Evolutionary conservation across 202 grass and related monocot species (phyloP).

Genomic region (Saccharum hybrid): DNA sequence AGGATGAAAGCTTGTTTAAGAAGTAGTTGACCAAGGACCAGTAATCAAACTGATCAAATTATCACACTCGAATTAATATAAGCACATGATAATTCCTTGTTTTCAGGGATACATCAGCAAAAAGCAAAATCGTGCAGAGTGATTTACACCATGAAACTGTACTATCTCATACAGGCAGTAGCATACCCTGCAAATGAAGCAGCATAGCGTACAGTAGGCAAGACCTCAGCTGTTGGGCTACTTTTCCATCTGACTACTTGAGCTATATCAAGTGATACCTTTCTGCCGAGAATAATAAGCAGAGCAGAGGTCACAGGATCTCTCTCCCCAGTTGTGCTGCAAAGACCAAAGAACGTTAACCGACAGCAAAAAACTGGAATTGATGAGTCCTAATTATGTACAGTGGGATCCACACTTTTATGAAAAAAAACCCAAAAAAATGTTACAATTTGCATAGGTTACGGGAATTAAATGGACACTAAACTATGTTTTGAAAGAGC

Average conservation of each 20-base stretch:
- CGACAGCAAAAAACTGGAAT: slow-evolving; percentile 9
- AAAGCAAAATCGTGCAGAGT: not conserved
- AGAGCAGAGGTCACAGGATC: slow-evolving; percentile 91
- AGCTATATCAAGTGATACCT: slow-evolving; percentile 88
- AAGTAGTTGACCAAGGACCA: not conserved
- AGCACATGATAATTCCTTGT: slow-evolving; percentile 2
- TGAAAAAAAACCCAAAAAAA: not conserved
- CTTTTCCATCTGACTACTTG: slow-evolving; percentile 95
- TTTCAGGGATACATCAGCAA: slow-evolving; percentile 1
- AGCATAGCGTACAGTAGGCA: slow-evolving; percentile 77
- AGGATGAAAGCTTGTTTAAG: slow-evolving; percentile 29
- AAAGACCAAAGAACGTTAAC: slow-evolving; percentile 40
- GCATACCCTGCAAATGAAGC: slow-evolving; percentile 95
- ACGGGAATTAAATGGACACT: not conserved
- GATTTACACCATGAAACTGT: slow-evolving; percentile 9
- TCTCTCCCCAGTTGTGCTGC: slow-evolving; percentile 84
- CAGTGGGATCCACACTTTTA: not conserved
- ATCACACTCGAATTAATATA: slow-evolving; percentile 21
- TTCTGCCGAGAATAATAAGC: slow-evolving; percentile 88
- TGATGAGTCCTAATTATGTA: slow-evolving; percentile 37
- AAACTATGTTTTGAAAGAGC: slow-evolving; percentile 37
- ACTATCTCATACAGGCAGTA: slow-evolving; percentile 33
- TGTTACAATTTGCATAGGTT: slow-evolving; percentile 3
- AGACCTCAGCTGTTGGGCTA: slow-evolving; percentile 66
- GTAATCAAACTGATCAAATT: slow-evolving; percentile 18